Evolutionary conservation across 352 stramenopile genomes (phyloP).

Genomic region (Thalassiosira livingstoniorum): DNA sequence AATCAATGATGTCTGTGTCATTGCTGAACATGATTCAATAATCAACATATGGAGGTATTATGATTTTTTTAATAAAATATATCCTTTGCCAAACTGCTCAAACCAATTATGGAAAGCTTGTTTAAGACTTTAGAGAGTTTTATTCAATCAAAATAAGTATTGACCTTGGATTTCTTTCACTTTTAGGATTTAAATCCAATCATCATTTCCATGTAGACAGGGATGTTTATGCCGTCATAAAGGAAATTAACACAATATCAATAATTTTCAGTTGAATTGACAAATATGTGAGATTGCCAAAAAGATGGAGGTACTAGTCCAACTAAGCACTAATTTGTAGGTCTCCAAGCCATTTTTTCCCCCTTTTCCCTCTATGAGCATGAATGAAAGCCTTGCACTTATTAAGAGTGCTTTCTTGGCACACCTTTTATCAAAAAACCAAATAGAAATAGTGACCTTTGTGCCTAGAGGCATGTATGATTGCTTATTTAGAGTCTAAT

Average conservation of each 20-base stretch:
- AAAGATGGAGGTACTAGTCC: constrained; percentile 16
- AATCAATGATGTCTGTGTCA: constrained; percentile 21
- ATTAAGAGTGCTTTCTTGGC: constrained; percentile 7
- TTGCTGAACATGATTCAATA: constrained; percentile 56
- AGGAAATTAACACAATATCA: constrained; percentile 58
- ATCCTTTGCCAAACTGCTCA: constrained; percentile 10
- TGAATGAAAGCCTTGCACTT: constrained; percentile 31
- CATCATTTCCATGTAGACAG: constrained; percentile 36
- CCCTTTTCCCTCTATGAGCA: constrained; percentile 35
- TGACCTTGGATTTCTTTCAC: neutral
- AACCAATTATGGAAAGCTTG: constrained; percentile 51
- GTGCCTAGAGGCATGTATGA: neutral
- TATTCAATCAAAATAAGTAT: constrained; percentile 29
- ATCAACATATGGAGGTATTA: constrained; percentile 59
- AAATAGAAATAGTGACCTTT: constrained; percentile 36
- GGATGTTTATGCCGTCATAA: constrained; percentile 40
- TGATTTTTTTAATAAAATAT: constrained; percentile 57
- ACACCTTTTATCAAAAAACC: constrained; percentile 22
- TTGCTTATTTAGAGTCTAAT: constrained; percentile 23
- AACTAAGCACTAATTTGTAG: constrained; percentile 39
- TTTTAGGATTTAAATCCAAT: constrained; percentile 1
- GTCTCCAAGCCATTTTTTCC: constrained; percentile 46
- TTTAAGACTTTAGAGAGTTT: constrained; percentile 41
- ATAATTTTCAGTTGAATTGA: constrained; percentile 22
- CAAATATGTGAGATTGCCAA: constrained; percentile 21